These are phyloP conservation scores for Forsythia viridissima DNA, from an alignment of 257 asterid species.

Conservation along the genomic window DNA sequence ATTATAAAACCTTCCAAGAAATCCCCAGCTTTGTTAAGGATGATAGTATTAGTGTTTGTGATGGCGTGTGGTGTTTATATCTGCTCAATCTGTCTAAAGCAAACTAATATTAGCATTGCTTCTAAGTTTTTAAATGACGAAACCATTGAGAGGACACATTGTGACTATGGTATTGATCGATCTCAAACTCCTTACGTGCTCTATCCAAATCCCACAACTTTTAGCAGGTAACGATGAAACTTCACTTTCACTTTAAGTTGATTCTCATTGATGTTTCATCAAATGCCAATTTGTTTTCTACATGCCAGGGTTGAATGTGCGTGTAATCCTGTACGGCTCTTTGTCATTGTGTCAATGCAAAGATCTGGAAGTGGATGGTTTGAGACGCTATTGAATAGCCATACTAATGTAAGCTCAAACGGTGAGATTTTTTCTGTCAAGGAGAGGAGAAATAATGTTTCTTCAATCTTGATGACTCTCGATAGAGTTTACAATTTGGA, in stretches of 20 bases:
- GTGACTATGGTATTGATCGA: slow-evolving; percentile 34
- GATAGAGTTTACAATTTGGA: slow-evolving; percentile 87
- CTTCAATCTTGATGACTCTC: slow-evolving; percentile 62
- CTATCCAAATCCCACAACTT: slow-evolving; percentile 82
- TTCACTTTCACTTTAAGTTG: neutral
- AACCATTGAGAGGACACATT: slow-evolving; percentile 40
- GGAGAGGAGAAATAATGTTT: slow-evolving; percentile 63
- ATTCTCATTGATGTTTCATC: neutral
- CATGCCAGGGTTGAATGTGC: slow-evolving; percentile 71
- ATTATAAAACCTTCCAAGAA: slow-evolving; percentile 75
- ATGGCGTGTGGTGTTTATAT: slow-evolving; percentile 74
- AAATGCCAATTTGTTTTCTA: neutral
- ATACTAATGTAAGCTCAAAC: slow-evolving; percentile 79
- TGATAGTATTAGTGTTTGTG: slow-evolving; percentile 61
- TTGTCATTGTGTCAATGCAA: slow-evolving; percentile 86
- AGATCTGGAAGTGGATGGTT: slow-evolving; percentile 99
- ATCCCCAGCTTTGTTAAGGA: slow-evolving; percentile 65
- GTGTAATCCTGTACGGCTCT: slow-evolving; percentile 78
- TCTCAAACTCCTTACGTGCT: slow-evolving; percentile 63
- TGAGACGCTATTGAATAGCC: slow-evolving; percentile 88
- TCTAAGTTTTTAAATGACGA: slow-evolving; percentile 35
- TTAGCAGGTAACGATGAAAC: slow-evolving; percentile 49
- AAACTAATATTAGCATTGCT: slow-evolving; percentile 39
- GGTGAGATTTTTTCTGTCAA: slow-evolving; percentile 83
- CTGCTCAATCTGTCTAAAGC: slow-evolving; percentile 73